A percentile compares a stretch with the other conserved stretches of the same genome.
Conservation (phyloP, 257 asterid genomes). For the Parsonsia alboflavescens region DNA sequence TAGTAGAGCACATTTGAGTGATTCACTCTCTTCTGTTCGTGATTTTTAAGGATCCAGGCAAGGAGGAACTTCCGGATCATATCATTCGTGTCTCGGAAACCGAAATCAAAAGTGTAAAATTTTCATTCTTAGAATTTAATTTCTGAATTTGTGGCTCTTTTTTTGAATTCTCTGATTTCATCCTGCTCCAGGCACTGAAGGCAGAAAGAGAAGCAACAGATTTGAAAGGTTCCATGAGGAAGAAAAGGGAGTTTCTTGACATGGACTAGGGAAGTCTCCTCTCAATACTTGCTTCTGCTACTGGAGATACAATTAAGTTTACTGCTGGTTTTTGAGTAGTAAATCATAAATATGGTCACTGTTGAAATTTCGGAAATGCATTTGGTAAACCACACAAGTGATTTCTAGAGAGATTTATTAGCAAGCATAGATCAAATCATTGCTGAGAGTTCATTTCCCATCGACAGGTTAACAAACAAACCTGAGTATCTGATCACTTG, state of each 20-base stretch:
- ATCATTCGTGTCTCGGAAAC: slow-evolving; percentile 25
- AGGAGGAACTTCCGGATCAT: slow-evolving; percentile 11
- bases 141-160: not conserved
- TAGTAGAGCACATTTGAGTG: not conserved
- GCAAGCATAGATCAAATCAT: not conserved
- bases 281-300: not conserved
- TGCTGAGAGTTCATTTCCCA: not conserved
- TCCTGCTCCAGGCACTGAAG: slow-evolving; percentile 64
- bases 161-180: not conserved
- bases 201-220: slow-evolving; percentile 85
- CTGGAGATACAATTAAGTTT: not conserved
- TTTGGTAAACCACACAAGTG: not conserved
- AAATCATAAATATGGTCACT: not conserved
- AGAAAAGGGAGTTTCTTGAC: slow-evolving; percentile 95
- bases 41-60: slow-evolving; percentile 9
- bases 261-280: slow-evolving; percentile 41
- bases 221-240: slow-evolving; percentile 86
- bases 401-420: not conserved
- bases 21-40: not conserved
- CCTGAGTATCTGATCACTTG: not conserved
- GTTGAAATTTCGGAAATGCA: not conserved
- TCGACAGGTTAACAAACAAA: not conserved
- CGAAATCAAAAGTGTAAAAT: slow-evolving; percentile 23
- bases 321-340: not conserved
- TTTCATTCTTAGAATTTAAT: not conserved